Base-by-base conservation (phyloP, 140 eudicot species). In the Bidens hawaiensis region DNA sequence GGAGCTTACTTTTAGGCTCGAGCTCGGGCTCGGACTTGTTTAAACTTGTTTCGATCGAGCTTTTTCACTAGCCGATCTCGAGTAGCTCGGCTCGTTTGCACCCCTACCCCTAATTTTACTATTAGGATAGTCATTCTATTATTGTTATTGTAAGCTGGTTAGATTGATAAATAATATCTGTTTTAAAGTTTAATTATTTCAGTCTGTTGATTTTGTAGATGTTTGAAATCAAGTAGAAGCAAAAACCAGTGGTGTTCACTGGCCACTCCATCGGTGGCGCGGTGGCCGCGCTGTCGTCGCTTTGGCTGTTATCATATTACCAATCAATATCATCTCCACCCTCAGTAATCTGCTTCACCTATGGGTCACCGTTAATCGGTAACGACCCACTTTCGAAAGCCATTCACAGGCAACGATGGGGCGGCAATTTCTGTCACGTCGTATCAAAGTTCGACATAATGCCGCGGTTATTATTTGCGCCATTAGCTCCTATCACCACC, bases 181-280 rank as follows among this genome's bases (percentile, higher is more conserved):
- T 6, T 38, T n/a, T 38, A n/a, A 45, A 14, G 7, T 30, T 6
- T 30, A 4, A 9, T 30, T 30, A 0, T n/a, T n/a, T n/a, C n/a
- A n/a, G n/a, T n/a, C 8, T 5, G 6, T 31, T 62, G 64, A 26
- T 18, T 30, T 4, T 68, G 81, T 84, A 91, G 98, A 82, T 87
- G 76, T 30, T 59, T 43, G 82, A 77, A n/a, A 75, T 82, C 62
- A 31, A 78, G 73, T 72, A 79, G 41, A 74, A 67, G 15, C 75
- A 81, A 72, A 91, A 78, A 63, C 79, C 95, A 14, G 56, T 91
- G 13, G 83, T 91, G 1, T 72, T 87, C 75, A 84, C 96, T 4
- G 98, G 98, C 19, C 95, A 87, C 48, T 91, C 98, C 3, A 57
- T 87, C 17, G 98, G 98, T 18, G 98, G 96, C 28, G 80, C 96